phyloP scores from a whole-genome alignment of 2,329 filamentous ascomycete species.

The Saccharata proteae region DNA sequence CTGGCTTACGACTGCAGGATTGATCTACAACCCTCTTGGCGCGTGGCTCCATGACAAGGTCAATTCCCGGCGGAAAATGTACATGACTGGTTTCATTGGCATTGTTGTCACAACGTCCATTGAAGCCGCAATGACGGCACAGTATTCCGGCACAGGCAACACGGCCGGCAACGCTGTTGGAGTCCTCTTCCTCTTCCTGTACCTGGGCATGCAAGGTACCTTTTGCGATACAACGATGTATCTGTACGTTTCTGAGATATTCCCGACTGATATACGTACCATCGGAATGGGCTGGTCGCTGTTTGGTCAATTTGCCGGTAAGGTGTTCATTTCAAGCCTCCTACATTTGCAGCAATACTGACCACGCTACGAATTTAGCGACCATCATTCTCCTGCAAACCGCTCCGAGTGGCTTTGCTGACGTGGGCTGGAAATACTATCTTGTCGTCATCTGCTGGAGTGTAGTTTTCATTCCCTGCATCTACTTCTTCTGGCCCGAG shows the following conservation, averaged over 20 bases:
- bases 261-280: conserved; percentile 36
- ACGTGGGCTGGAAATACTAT: conserved; percentile 40
- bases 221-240: conserved; percentile 31
- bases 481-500: conserved; percentile 30
- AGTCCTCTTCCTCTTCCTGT: conserved; percentile 32
- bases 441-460: conserved; percentile 25
- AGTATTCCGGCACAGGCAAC: conserved; percentile 27
- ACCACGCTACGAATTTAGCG: conserved; percentile 6
- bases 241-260: conserved; percentile 28
- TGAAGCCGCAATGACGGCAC: conserved; percentile 22
- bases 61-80: conserved; percentile 11
- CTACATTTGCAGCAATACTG: too few relatives aligned
- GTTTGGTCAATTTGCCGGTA: conserved; percentile 25
- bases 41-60: conserved; percentile 13
- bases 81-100: conserved; percentile 21
- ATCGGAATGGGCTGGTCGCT: conserved; percentile 42
- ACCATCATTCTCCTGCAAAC: conserved; percentile 35
- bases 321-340: too few relatives aligned
- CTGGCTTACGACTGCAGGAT: conserved; percentile 32
- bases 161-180: conserved; percentile 28
- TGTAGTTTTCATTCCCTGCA: conserved; percentile 27
- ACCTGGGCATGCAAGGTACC: conserved; percentile 38
- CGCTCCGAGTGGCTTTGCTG: conserved; percentile 15
- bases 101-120: conserved; percentile 11
- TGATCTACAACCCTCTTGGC: conserved; percentile 17